Conservation (phyloP, 2,329 filamentous ascomycete species). For the Aspergillus floridensis region DNA sequence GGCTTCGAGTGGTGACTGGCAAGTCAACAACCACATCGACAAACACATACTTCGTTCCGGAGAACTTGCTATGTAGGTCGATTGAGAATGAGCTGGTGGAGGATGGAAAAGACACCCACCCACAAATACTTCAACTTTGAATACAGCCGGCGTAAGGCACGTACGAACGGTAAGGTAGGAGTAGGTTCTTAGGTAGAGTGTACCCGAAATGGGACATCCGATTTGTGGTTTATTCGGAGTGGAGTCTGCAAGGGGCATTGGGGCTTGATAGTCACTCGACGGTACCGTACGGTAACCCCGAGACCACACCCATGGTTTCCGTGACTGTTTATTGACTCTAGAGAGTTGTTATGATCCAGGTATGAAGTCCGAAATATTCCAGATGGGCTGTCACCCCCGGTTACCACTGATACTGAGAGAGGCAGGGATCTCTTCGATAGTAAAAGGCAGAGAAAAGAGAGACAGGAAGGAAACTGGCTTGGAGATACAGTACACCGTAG, state of each 20-base stretch:
- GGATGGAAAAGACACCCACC: background rate
- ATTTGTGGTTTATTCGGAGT: conserved; percentile 14
- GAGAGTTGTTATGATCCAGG: conserved; percentile 3
- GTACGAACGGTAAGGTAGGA: conserved; percentile 10
- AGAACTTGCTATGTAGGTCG: background rate
- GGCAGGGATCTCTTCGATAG: background rate
- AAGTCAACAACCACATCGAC: background rate
- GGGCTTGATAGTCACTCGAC: conserved; percentile 8
- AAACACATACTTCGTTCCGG: background rate
- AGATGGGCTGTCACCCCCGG: background rate
- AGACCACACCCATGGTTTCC: conserved; percentile 15
- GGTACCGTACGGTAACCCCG: conserved; percentile 18
- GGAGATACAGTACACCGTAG: background rate
- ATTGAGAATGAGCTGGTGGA: background rate
- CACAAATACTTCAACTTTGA: background rate
- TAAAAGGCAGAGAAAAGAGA: background rate
- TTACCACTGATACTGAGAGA: background rate
- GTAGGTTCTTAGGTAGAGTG: conserved; percentile 3
- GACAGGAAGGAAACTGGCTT: background rate
- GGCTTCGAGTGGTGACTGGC: background rate
- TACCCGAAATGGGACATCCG: conserved; percentile 8
- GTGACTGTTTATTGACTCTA: conserved; percentile 16
- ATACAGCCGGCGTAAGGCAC: background rate
- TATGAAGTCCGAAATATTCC: background rate
- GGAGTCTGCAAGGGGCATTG: conserved; percentile 21